Conservation (phyloP, 2,329 filamentous ascomycete species). For the Epichloe gansuensis region DNA sequence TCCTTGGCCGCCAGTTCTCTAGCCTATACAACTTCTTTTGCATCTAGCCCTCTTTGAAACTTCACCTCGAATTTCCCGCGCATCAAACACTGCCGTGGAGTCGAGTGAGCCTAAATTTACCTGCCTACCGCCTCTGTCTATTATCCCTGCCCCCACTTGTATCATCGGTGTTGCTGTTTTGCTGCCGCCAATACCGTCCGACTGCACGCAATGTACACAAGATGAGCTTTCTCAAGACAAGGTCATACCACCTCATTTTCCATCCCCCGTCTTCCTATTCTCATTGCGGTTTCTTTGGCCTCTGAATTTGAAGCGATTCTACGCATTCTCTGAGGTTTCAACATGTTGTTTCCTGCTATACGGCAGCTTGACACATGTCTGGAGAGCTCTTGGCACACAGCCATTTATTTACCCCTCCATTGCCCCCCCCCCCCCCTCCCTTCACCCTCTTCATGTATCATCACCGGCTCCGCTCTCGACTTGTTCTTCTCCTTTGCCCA, state of each 20-base stretch:
- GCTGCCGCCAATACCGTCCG: conserved; percentile 12
- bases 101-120: neutral
- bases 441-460: neutral
- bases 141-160: neutral
- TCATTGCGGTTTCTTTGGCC: neutral
- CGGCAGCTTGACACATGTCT: neutral
- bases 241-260: conserved; percentile 11
- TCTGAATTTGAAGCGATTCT: neutral
- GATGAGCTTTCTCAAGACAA: conserved; percentile 33
- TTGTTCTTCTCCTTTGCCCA: neutral
- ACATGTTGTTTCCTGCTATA: neutral
- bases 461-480: conserved; percentile 2
- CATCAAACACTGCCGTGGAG: neutral
- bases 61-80: neutral
- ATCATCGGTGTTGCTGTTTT: neutral
- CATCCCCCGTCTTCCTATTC: neutral
- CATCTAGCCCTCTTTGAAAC: neutral
- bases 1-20: neutral
- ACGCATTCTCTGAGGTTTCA: neutral
- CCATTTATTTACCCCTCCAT: neutral
- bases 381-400: neutral
- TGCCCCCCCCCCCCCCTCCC: neutral
- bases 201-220: conserved; percentile 24
- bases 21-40: neutral
- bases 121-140: neutral